phyloP scores from a whole-genome alignment of 441 rosid species.

The Jatropha podagrica region DNA sequence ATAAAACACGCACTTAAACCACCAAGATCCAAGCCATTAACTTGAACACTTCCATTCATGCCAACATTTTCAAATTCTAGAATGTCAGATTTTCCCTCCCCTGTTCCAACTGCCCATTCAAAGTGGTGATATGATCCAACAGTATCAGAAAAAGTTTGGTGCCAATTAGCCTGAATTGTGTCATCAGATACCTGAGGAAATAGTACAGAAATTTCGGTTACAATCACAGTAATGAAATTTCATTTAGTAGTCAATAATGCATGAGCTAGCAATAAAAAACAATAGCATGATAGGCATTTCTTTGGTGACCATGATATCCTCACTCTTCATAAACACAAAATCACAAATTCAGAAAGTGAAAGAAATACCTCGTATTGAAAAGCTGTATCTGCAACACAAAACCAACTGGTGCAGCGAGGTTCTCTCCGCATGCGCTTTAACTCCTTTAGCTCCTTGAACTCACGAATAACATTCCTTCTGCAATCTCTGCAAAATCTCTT shows the following conservation, averaged over 20 bases:
- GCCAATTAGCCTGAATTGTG: slow-evolving; percentile 79
- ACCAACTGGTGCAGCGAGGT: slow-evolving; percentile 84
- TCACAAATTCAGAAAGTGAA: slow-evolving; percentile 18
- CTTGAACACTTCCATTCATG: slow-evolving; percentile 59
- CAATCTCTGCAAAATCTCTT: slow-evolving; percentile 99
- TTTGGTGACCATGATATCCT: background rate
- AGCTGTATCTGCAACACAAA: slow-evolving; percentile 84
- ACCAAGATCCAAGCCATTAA: slow-evolving; percentile 68
- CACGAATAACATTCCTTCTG: slow-evolving; percentile 92
- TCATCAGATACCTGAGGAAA: slow-evolving; percentile 63
- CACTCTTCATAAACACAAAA: slow-evolving; percentile 13
- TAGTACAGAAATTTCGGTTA: slow-evolving; percentile 20
- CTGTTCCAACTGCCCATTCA: slow-evolving; percentile 96
- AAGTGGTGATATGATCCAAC: slow-evolving; percentile 76
- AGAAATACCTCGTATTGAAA: slow-evolving; percentile 84
- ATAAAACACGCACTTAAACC: slow-evolving; percentile 64
- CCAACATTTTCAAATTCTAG: slow-evolving; percentile 88
- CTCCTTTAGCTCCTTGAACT: slow-evolving; percentile 95
- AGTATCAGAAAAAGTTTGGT: slow-evolving; percentile 69
- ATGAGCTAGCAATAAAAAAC: background rate
- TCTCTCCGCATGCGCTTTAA: slow-evolving; percentile 89
- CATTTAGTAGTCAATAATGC: background rate
- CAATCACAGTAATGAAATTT: slow-evolving; percentile 16
- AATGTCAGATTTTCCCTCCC: slow-evolving; percentile 84
- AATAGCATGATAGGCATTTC: background rate